Conservation (phyloP, 192 early-diverging fungal genomes). For the Backusella tuberculispora region DNA sequence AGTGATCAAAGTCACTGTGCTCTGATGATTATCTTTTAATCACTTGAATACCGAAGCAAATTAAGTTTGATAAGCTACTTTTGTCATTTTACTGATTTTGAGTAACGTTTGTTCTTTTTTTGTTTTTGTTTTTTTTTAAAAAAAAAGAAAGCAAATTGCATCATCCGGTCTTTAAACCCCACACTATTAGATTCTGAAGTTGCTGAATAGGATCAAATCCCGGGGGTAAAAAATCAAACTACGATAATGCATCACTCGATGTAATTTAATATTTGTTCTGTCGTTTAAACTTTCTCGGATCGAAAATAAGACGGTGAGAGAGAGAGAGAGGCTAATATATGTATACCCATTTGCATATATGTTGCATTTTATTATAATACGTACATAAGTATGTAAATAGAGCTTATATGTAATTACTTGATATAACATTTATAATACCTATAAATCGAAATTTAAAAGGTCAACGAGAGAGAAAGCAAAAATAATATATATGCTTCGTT, state of each 20-base stretch:
- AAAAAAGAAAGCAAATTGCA: neutral
- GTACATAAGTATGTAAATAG: too few relatives aligned
- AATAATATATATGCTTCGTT: neutral
- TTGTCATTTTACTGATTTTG: constrained; percentile 2
- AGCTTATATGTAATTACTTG: too few relatives aligned
- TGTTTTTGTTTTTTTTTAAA: neutral
- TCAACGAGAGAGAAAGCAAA: neutral
- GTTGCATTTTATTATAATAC: too few relatives aligned
- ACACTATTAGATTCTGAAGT: neutral
- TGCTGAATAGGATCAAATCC: neutral
- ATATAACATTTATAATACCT: too few relatives aligned
- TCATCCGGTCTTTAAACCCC: neutral
- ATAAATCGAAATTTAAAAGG: too few relatives aligned
- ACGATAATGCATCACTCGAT: neutral
- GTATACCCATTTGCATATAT: too few relatives aligned
- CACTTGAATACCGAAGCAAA: neutral
- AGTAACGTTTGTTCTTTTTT: neutral
- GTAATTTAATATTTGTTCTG: too few relatives aligned
- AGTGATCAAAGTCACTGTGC: neutral
- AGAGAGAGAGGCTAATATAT: neutral
- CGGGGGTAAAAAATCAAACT: neutral
- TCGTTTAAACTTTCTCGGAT: too few relatives aligned
- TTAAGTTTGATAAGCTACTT: neutral
- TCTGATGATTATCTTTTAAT: neutral
- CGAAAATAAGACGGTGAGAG: neutral